Conservation (phyloP, 768 basidiomycete genomes). For the Crepidotus variabilis region DNA sequence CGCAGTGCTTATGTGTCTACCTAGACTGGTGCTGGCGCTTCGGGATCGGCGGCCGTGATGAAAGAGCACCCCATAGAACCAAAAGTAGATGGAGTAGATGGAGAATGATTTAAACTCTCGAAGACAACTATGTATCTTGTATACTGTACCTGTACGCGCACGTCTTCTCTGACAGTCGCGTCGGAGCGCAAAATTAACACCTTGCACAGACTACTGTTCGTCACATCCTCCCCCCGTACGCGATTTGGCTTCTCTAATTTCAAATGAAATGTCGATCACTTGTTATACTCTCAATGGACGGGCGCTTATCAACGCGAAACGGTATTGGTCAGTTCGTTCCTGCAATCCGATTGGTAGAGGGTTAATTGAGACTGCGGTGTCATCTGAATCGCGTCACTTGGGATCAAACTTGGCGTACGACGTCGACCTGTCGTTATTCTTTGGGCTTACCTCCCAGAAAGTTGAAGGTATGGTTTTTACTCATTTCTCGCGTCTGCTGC, state of each 20-base stretch:
- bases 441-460: too few species aligned
- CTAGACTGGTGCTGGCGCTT: slow-evolving; percentile 11
- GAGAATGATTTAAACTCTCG: slow-evolving; percentile 16
- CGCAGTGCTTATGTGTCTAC: not conserved
- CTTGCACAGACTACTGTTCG: not conserved
- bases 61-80: slow-evolving; percentile 29
- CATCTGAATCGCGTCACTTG: too few species aligned
- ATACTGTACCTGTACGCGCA: not conserved
- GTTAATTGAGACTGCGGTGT: too few species aligned
- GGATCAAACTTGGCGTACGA: too few species aligned
- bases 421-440: too few species aligned
- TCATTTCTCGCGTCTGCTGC: too few species aligned
- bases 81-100: slow-evolving; percentile 24
- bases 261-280: not conserved
- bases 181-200: not conserved
- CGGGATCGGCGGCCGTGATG: slow-evolving; percentile 8
- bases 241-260: not conserved
- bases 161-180: not conserved
- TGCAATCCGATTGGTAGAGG: slow-evolving; percentile 4
- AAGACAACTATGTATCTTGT: not conserved
- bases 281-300: not conserved
- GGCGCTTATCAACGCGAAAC: slow-evolving; percentile 1
- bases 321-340: not conserved
- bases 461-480: too few species aligned
- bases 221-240: not conserved